Evolutionary conservation across 2,329 filamentous ascomycete genomes (phyloP), one percentile per base, ranked within the genome.

Genomic region (Pseudocercospora cruenta): DNA sequence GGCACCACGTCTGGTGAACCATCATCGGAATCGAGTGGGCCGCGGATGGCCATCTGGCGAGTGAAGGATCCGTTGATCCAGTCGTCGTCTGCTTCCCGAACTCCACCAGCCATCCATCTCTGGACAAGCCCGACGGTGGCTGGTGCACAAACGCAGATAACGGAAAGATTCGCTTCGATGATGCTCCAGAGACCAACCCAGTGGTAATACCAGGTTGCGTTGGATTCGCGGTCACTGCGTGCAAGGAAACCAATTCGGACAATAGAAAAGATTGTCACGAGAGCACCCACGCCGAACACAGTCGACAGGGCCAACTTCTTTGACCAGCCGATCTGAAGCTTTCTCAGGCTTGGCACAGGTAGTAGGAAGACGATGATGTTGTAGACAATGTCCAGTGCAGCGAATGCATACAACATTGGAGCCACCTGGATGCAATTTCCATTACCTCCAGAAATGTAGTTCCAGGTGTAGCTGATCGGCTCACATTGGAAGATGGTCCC

Each of bases 141-240:
- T 4, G 71, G 70, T 45, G 70, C 67, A 51, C 70, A 73, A n/a
- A 67, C 65, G 64, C 70, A 73, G 39, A 70, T 62, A 26, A 71
- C 26, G 6, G 65, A 69, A 10, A 69, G 58, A 33, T 71, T 68
- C 53, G 62, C 63, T 54, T 73, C 70, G 28, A 73, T 63, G 28
- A 65, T 57, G 33, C 61, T 66, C 71, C 71, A 73, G 47, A 71
- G 39, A 5, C 62, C 66, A 21, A 71, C 62, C 21, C 65, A 65
- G 33, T 63, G 66, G 49, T 70, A 71, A 58, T 67, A 62, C 63
- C 64, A 73, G 21, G 69, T 73, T 3, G 66, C 36, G 19, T 72
- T 72, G 28, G 55, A 57, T 24, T 33, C 36, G 16, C 36, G 61
- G 31, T 60, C 59, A 16, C 33, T 49, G 43, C 64, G 66, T 39